Base-by-base conservation (phyloP, 176 grass and related monocot genomes). In the Tillandsia fasciculata region DNA sequence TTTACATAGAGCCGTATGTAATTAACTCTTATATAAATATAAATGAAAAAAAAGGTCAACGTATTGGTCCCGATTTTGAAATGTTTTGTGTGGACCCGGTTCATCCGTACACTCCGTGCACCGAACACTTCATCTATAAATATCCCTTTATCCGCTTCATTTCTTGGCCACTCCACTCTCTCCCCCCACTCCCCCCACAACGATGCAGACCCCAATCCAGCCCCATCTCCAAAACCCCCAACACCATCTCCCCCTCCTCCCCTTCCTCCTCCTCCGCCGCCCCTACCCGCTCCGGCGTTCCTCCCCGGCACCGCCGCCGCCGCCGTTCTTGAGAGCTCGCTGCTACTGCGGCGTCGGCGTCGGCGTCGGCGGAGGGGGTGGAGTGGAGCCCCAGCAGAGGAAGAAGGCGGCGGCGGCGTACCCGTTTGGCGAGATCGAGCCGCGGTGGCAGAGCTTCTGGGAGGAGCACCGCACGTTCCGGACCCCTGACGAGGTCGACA, bases 371-470 rank as follows among this genome's bases (percentile, higher is more conserved):
- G 24, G 24, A 24, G 24, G 50, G 22, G 81, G 52, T 42, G 33
- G 33, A 42, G 33, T 42, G 33, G 33, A 42, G 33, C 33, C 3
- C 33, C 33, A 42, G 33, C 4, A 42, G 33, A 42, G 33, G 33
- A 42, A 42, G 33, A 42, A 42, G 33, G 33, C 33, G 53, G 72
- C 70, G 64, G 54, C 79, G 69, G 86, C 88, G 48, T 97, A 97
- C 76, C 93, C 89, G 48, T 97, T 85, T 63, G 75, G 78, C 11
- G 84, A 92, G 82, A 90, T 97, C 51, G 93, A 97, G 72, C 81
- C 84, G 18, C 76, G 89, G 71, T 97, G 93, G 93, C 93, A 97
- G 82, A 75, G 66, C 48, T 77, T 87, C 84, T 92, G 89, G 93
- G 93, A 97, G 61, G 81, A 97, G 73, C 71, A 79, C 68, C 69